Evolutionary conservation across 345 rosid genomes (phyloP).

Genomic region (Lenwebbia sp.): DNA sequence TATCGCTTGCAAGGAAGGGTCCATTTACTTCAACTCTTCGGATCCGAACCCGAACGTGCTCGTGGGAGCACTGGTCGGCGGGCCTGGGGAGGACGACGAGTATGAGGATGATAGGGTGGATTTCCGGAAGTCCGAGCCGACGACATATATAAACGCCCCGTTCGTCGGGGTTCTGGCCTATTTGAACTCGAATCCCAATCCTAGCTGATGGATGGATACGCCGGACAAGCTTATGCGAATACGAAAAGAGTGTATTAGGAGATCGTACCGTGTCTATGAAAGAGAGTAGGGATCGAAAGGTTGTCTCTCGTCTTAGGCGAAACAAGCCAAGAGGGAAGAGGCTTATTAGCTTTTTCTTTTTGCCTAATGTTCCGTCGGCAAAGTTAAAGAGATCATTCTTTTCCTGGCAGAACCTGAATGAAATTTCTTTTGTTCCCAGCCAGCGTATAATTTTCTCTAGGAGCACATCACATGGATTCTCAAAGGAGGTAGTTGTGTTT

Average conservation of each 20-base stretch:
- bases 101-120: slow-evolving; percentile 62
- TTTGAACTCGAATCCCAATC: slow-evolving; percentile 64
- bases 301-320: slow-evolving; percentile 37
- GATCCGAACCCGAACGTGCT: slow-evolving; percentile 63
- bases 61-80: slow-evolving; percentile 85
- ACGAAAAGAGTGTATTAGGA: not conserved
- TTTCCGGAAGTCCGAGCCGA: slow-evolving; percentile 80
- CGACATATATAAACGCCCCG: slow-evolving; percentile 92
- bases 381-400: not conserved
- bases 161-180: slow-evolving; percentile 88
- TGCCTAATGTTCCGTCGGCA: not conserved
- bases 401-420: not conserved
- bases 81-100: slow-evolving; percentile 70
- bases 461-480: not conserved
- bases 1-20: slow-evolving; percentile 72
- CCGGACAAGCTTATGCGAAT: not conserved
- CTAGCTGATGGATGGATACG: slow-evolving; percentile 6
- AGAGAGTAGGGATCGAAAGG: not conserved
- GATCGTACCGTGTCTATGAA: not conserved
- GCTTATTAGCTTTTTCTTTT: not conserved
- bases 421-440: not conserved
- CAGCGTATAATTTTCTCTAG: not conserved
- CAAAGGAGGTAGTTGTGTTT: not conserved
- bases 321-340: slow-evolving; percentile 25
- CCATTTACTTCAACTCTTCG: slow-evolving; percentile 59